These are phyloP conservation scores for Whalleya microplaca DNA, from an alignment of 2,329 filamentous ascomycete species.

Conservation along the genomic window DNA sequence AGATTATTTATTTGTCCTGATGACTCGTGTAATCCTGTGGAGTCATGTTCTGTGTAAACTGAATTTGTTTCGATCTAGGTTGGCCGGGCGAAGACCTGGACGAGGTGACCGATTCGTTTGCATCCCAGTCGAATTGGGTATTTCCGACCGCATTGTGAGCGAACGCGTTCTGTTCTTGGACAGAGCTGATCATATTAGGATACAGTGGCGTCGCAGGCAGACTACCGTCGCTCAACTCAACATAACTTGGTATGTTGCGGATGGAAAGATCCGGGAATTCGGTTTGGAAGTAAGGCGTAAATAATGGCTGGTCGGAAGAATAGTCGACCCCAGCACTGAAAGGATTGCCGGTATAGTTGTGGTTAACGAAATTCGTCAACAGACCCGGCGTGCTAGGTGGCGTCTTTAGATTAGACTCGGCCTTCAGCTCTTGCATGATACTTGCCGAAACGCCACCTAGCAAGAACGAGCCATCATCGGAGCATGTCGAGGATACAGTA, in stretches of 20 bases:
- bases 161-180: constrained; percentile 41
- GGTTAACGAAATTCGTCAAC: constrained; percentile 44
- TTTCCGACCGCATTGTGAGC: constrained; percentile 41
- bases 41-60: constrained; percentile 51
- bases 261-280: constrained; percentile 50
- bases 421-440: constrained; percentile 32
- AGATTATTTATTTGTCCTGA: constrained; percentile 23
- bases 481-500: constrained; percentile 42
- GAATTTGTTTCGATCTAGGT: constrained; percentile 46
- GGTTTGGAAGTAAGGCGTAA: constrained; percentile 52
- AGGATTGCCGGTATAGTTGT: constrained; percentile 43
- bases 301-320: constrained; percentile 51
- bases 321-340: constrained; percentile 32
- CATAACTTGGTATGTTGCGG: constrained; percentile 49
- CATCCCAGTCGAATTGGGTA: constrained; percentile 57
- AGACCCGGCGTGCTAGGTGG: constrained; percentile 58
- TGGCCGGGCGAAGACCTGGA: constrained; percentile 43
- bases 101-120: constrained; percentile 45
- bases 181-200: constrained; percentile 45
- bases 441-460: constrained; percentile 31
- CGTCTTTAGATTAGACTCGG: constrained; percentile 53
- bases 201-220: constrained; percentile 55
- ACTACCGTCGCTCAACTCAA: constrained; percentile 46
- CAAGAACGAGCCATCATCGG: constrained; percentile 43
- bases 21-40: constrained; percentile 45